Evolutionary conservation across 257 asterid species (phyloP).

Genomic region (Forsythia suspensa): DNA sequence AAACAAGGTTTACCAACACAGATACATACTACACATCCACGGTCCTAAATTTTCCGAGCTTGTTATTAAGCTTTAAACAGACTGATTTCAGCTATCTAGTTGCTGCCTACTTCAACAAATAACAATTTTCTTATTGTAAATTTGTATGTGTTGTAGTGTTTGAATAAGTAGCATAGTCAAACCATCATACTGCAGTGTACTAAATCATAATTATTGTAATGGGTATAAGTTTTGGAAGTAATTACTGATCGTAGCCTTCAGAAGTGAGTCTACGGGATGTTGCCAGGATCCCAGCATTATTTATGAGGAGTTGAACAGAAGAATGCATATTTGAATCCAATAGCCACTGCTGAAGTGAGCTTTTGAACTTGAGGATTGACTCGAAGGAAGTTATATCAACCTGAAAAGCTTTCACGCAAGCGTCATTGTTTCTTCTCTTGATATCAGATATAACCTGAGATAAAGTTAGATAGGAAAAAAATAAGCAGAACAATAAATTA

Average conservation of each 20-base stretch:
- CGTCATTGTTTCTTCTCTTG: constrained; percentile 48
- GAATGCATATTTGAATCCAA: constrained; percentile 65
- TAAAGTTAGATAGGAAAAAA: no score
- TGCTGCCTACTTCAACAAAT: not conserved
- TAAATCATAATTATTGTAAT: not conserved
- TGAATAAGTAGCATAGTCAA: not conserved
- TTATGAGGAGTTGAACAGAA: no score
- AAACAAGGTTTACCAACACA: not conserved
- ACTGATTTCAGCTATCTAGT: not conserved
- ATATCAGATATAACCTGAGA: constrained; percentile 42
- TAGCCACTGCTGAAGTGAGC: constrained; percentile 77
- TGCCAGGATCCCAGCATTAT: constrained; percentile 82
- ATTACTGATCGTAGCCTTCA: constrained; percentile 76
- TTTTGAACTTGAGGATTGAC: constrained; percentile 70
- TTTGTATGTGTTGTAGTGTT: not conserved
- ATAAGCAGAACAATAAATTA: no score
- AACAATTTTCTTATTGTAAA: not conserved
- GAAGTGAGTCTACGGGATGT: constrained; percentile 64
- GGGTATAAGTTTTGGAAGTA: constrained; percentile 16
- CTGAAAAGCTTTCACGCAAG: constrained; percentile 66
- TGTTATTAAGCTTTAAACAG: not conserved
- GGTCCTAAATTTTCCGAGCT: not conserved
- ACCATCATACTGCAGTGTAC: not conserved
- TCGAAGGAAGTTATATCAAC: constrained; percentile 63
- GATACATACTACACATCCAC: not conserved